phyloP scores from a whole-genome alignment of 768 basidiomycete genomes.

The Psilocybe sp. region DNA sequence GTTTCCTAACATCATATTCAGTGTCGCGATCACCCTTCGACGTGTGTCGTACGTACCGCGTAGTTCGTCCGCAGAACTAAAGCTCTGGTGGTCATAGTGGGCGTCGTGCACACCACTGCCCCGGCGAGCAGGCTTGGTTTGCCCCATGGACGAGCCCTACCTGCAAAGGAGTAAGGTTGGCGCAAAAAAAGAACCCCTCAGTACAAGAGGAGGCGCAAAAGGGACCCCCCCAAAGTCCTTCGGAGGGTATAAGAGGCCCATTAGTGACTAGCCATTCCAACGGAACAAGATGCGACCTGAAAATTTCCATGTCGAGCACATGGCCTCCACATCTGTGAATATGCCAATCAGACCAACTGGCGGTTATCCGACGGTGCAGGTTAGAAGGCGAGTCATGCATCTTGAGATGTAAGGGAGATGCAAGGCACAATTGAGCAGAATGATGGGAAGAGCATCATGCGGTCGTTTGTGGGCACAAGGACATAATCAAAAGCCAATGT shows the following conservation, averaged over 20 bases:
- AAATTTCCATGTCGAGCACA: no score
- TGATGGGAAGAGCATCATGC: conserved; percentile 14
- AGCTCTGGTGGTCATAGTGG: conserved; percentile 25
- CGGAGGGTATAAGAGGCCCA: no score
- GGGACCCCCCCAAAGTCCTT: not conserved
- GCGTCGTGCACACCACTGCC: conserved; percentile 34
- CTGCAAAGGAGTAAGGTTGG: conserved; percentile 6
- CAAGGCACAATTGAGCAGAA: not conserved
- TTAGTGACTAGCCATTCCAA: no score
- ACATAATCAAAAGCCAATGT: conserved; percentile 14
- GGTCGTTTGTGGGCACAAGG: conserved; percentile 4
- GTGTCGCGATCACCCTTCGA: conserved; percentile 3
- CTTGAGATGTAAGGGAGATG: not conserved
- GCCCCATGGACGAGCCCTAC: conserved; percentile 30
- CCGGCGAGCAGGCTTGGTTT: conserved; percentile 28
- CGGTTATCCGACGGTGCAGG: no score
- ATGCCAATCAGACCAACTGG: conserved; percentile 8
- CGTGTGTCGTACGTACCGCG: conserved; percentile 24
- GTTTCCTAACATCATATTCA: conserved; percentile 15
- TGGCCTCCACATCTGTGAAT: conserved; percentile 6
- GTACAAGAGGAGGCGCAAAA: conserved; percentile 8
- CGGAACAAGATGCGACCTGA: no score
- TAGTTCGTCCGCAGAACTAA: conserved; percentile 29
- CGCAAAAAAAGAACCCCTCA: conserved; percentile 7
- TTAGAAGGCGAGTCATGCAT: no score